Evolutionary conservation across 371 early-diverging fungal species (phyloP).

Genomic region (Rhizomucor miehei): DNA sequence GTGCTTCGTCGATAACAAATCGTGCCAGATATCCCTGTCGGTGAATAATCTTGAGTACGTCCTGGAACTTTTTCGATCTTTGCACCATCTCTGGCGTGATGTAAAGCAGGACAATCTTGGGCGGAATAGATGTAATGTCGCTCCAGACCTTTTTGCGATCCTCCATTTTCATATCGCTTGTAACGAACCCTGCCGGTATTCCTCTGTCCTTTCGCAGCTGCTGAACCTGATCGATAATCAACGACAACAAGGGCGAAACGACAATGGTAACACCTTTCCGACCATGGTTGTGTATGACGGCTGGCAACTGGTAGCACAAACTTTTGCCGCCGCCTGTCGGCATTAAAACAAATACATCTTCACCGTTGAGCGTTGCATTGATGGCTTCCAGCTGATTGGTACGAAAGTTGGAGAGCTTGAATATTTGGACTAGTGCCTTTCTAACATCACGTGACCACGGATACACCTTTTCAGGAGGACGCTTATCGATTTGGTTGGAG

Average conservation of each 20-base stretch:
- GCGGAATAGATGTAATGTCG: slow-evolving; percentile 36
- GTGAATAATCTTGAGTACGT: slow-evolving; percentile 59
- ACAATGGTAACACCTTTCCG: slow-evolving; percentile 89
- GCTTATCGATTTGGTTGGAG: too few relatives aligned
- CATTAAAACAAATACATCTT: slow-evolving; percentile 99
- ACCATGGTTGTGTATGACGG: slow-evolving; percentile 49
- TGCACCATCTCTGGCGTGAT: slow-evolving; percentile 96
- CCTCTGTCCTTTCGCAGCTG: slow-evolving; percentile 74
- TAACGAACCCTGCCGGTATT: slow-evolving; percentile 76
- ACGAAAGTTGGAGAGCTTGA: slow-evolving; percentile 84
- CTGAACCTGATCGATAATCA: slow-evolving; percentile 98
- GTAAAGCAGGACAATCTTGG: slow-evolving; percentile 74
- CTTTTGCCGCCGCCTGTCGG: slow-evolving; percentile 99
- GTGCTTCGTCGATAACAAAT: slow-evolving; percentile 99
- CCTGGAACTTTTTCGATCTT: slow-evolving; percentile 66
- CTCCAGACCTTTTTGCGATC: slow-evolving; percentile 60
- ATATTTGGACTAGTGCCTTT: slow-evolving; percentile 68
- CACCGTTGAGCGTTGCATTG: slow-evolving; percentile 81
- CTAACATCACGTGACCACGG: slow-evolving; percentile 84
- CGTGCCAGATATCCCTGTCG: slow-evolving; percentile 63
- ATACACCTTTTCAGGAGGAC: slow-evolving; percentile 2
- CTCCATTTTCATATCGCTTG: slow-evolving; percentile 54
- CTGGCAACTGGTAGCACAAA: slow-evolving; percentile 98
- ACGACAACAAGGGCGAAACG: slow-evolving; percentile 94
- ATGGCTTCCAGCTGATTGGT: slow-evolving; percentile 94